Evolutionary conservation across 192 early-diverging fungal genomes (phyloP), one percentile per base, ranked within the genome.

Genomic region (Coemansia sp.): DNA sequence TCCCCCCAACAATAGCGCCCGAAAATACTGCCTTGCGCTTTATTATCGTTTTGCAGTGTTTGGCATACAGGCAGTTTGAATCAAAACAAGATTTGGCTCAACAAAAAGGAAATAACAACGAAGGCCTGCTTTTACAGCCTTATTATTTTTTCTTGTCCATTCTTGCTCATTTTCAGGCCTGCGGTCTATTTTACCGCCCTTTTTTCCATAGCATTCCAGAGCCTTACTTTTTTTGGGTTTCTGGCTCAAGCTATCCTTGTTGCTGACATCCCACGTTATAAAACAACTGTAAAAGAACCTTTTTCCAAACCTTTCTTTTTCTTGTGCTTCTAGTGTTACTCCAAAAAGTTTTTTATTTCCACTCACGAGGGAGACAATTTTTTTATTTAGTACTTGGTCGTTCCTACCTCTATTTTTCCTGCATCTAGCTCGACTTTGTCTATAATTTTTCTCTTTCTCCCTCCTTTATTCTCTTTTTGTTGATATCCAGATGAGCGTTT

Each of bases 161-260:
- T 42, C 50, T 51, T 28, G 50, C 50, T 28, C 25, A 23, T 28
- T 51, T 51, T 51, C 23, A 28, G 25, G 50, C 50, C 22, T 51
- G 20, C 50, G 23, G 2, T 28, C 22, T 23, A 23, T 51, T 23
- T 28, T 28, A 23, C 25, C 50, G 9, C 22, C 50, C 25, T 51
- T 51, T 28, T 51, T 28, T 23, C 20, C 16, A 9, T 14, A 25
- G 25, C 50, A 23, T 51, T 23, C 22, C 25, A 23, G 25, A 6
- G 20, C n/a, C 20, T 51, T 32, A 23, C 14, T 11, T 18, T 25
- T 42, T 42, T 16, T 42, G 6, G 8, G 8, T 32, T 6, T 32
- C 30, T 32, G 30, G 4, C 30, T 8, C 3, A 32, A 32, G 8
- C 30, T 32, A 3, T 32, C 8, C 8, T 32, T 32, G 30, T 32